A percentile compares a stretch with the other conserved stretches of the same genome.
These are phyloP conservation scores for Zasmidium citrigriseum DNA, from an alignment of 2,329 filamentous ascomycete species.

Conservation along the genomic window DNA sequence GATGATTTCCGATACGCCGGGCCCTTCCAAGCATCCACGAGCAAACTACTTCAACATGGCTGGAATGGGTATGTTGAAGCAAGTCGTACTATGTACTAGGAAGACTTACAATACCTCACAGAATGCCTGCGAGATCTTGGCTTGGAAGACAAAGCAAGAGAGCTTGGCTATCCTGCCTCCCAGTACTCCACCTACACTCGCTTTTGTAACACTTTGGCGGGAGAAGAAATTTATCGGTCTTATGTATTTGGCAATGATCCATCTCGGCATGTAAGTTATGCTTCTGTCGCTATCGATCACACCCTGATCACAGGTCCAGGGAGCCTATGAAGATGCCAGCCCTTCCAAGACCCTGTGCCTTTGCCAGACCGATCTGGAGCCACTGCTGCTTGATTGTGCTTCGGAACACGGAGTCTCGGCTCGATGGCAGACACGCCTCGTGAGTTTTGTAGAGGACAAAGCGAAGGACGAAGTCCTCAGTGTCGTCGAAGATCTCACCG, in stretches of 20 bases:
- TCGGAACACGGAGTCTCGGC: not conserved
- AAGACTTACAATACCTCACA: not conserved
- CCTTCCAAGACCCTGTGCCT: conserved; percentile 4
- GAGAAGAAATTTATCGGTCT: conserved; percentile 7
- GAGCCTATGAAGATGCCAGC: conserved; percentile 7
- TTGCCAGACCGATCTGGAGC: conserved; percentile 3
- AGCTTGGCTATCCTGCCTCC: not conserved
- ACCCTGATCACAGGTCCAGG: not conserved
- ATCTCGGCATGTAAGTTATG: not conserved
- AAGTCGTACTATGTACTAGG: not conserved
- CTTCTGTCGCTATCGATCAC: not conserved
- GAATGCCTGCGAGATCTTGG: conserved; percentile 7
- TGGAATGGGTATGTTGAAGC: conserved; percentile 1
- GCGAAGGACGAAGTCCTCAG: not conserved
- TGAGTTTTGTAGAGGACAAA: not conserved
- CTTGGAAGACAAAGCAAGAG: not conserved
- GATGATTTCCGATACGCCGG: conserved; percentile 4
- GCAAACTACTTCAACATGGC: conserved; percentile 9
- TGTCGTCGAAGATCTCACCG: not conserved
- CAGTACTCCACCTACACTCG: conserved; percentile 3
- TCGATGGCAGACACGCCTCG: not conserved
- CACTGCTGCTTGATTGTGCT: not conserved
- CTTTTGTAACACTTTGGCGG: conserved; percentile 5
- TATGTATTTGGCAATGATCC: conserved; percentile 8
- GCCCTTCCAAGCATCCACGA: not conserved